Evolutionary conservation across 495 filamentous ascomycete genomes (phyloP), one percentile per base, ranked within the genome.

Genomic region (Podospora anserina): DNA sequence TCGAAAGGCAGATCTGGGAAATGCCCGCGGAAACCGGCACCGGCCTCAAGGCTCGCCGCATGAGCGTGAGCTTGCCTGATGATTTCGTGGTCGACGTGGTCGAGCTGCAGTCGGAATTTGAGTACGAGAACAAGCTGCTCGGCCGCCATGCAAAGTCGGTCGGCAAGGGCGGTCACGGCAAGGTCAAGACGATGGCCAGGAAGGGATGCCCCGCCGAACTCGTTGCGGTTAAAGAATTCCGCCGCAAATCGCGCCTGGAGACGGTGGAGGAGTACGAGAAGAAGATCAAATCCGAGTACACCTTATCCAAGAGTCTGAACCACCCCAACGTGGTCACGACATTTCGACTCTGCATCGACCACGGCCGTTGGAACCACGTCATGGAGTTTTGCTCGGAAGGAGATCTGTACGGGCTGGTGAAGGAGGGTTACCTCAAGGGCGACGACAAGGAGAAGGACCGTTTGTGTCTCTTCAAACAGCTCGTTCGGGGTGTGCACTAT

Each of bases 321-420:
- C 91, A 94, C 75, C 91, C 91, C 19, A 93, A 93, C 74, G 90
- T 93, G 67, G 88, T 93, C 70, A 85, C 88, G 71, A 92, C 90
- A 0, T 80, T 90, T 26, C 86, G 87, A 9, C 78, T 94, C 18
- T 92, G 91, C 78, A 87, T 82, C 32, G 78, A 88, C 73, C 82
- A 90, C 70, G 82, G 82, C 32, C 84, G 86, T 39, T 93, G 89
- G 89, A 90, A 90, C 74, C 89, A 93, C 74, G 91, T 93, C 64
- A 94, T 94, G 91, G 91, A 94, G 75, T 93, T 88, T 70, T 94
- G 91, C 79, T 79, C 82, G 6, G 83, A 88, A 61, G 91, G 91
- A 23, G 91, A 94, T 73, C 81, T 94, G 11, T 91, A 87, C 74
- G 81, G 80, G 62, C 75, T 92, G n/a, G 87, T 92, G 28, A 82